These are phyloP conservation scores for Peronospora farinosa DNA, from an alignment of 352 stramenopile species.

Conservation along the genomic window DNA sequence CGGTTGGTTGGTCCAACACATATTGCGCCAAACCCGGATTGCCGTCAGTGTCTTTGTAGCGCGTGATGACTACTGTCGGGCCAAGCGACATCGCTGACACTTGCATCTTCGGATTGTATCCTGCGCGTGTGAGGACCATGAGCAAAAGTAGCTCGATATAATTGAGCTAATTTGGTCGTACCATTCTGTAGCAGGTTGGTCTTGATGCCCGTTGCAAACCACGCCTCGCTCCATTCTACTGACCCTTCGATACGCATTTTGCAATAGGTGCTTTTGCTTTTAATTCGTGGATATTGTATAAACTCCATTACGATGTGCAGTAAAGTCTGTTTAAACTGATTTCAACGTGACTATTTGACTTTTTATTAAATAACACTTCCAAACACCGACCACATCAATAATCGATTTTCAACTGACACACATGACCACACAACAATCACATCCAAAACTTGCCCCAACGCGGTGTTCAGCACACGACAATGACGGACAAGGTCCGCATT, in stretches of 20 bases:
- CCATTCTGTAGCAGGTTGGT: slow-evolving; percentile 38
- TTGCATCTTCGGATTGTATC: slow-evolving; percentile 38
- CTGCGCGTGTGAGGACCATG: slow-evolving; percentile 11
- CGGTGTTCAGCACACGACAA: no score
- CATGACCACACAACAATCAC: no score
- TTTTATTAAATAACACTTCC: no score
- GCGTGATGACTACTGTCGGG: slow-evolving; percentile 32
- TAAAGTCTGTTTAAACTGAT: no score
- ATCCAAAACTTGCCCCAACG: no score
- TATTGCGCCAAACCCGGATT: slow-evolving; percentile 2
- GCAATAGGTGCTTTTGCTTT: no score
- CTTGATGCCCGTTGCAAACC: slow-evolving; percentile 25
- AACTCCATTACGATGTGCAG: no score
- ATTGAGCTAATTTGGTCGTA: slow-evolving; percentile 1
- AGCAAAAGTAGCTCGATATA: not conserved
- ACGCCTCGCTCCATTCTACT: slow-evolving; percentile 34
- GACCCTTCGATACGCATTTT: slow-evolving; percentile 45
- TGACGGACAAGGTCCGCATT: no score
- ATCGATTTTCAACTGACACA: no score
- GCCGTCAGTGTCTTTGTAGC: slow-evolving; percentile 11
- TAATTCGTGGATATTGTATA: no score
- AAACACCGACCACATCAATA: no score
- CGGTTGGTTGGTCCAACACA: slow-evolving; percentile 7
- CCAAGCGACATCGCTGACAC: slow-evolving; percentile 32
- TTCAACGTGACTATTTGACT: no score